Evolutionary conservation across 129 eudicot genomes (phyloP).

Genomic region (Apium graveolens): DNA sequence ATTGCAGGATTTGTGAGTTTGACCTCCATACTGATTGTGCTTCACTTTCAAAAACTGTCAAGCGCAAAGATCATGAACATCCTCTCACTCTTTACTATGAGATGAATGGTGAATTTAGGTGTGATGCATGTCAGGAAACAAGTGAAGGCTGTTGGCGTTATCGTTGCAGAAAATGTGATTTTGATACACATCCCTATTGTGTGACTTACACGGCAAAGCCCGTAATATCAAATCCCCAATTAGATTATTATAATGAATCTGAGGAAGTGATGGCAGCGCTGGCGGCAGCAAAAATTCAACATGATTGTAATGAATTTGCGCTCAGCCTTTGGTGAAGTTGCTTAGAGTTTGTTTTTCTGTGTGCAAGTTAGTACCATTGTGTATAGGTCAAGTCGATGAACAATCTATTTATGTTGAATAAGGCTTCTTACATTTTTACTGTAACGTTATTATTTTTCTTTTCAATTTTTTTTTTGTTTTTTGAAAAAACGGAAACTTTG

Average conservation of each 20-base stretch:
- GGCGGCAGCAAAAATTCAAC: background rate
- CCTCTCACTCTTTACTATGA: conserved; percentile 27
- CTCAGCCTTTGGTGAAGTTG: background rate
- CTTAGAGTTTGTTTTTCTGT: background rate
- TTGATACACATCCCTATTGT: conserved; percentile 61
- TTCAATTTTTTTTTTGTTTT: too few relatives aligned
- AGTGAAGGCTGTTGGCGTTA: conserved; percentile 53
- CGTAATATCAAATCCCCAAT: background rate
- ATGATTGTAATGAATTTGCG: background rate
- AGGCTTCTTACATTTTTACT: too few relatives aligned
- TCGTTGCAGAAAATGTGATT: conserved; percentile 56
- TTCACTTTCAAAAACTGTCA: conserved; percentile 38
- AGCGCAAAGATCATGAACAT: conserved; percentile 52
- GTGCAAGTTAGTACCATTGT: background rate
- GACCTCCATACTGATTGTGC: conserved; percentile 60
- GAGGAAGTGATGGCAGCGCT: conserved; percentile 1
- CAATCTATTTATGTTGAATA: too few relatives aligned
- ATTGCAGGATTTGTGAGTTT: conserved; percentile 37
- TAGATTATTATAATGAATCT: background rate
- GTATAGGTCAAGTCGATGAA: background rate
- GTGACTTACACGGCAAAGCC: conserved; percentile 9
- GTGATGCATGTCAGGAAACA: conserved; percentile 54
- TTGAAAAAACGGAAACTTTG: too few relatives aligned
- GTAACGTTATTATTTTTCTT: too few relatives aligned
- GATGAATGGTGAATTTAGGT: conserved; percentile 8